A percentile compares a stretch with the other conserved stretches of the same genome.
Evolutionary conservation across 768 basidiomycete species (phyloP).

Genomic region (Cytidiella melzeri): DNA sequence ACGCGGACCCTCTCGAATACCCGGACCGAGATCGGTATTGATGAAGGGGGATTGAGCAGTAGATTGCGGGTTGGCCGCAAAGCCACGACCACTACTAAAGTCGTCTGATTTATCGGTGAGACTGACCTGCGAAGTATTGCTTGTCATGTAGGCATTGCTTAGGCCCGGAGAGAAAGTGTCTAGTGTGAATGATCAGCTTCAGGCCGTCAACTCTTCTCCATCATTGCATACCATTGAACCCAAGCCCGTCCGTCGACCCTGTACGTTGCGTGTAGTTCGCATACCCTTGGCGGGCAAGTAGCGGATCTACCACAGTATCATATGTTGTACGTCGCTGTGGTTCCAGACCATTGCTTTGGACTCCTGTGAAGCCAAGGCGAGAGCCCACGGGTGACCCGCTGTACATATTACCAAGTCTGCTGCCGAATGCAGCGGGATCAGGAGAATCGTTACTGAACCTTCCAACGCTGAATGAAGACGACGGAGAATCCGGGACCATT

Average conservation of each 20-base stretch:
- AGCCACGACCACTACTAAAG: background rate
- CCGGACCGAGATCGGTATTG: conserved; percentile 9
- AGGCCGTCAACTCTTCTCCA: background rate
- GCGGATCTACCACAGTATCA: conserved; percentile 36
- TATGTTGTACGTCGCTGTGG: conserved; percentile 26
- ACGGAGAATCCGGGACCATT: conserved; percentile 60
- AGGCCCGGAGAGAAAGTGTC: background rate
- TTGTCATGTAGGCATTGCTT: background rate
- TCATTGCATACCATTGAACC: conserved; percentile 23
- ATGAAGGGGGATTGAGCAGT: background rate
- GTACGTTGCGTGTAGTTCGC: conserved; percentile 24
- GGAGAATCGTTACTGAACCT: conserved; percentile 65
- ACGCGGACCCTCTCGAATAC: conserved; percentile 11
- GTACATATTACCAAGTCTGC: conserved; percentile 31
- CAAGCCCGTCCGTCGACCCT: conserved; percentile 34
- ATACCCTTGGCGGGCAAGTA: conserved; percentile 26
- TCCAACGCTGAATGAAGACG: conserved; percentile 62
- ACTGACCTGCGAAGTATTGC: background rate
- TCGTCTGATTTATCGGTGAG: background rate
- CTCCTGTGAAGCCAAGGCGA: conserved; percentile 5
- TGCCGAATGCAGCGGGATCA: conserved; percentile 53
- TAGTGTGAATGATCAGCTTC: background rate
- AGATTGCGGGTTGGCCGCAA: background rate
- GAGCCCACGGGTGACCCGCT: conserved; percentile 31
- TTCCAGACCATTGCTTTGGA: background rate